These are phyloP conservation scores for Arthrobotrys pseudoclavata DNA, from an alignment of 2,329 filamentous ascomycete genomes.

Conservation along the genomic window DNA sequence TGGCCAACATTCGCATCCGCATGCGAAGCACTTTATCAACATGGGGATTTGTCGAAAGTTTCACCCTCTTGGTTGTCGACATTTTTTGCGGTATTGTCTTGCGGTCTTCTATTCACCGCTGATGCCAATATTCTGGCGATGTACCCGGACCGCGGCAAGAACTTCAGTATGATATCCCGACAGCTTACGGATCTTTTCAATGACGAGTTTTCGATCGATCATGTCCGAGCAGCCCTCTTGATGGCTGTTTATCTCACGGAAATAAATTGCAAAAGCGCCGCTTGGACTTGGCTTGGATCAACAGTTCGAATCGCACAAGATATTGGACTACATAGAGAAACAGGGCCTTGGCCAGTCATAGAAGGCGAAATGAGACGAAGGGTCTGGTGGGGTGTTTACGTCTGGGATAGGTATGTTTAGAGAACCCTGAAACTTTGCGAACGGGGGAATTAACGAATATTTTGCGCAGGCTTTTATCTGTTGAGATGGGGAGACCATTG, in stretches of 20 bases:
- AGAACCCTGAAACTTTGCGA: not conserved
- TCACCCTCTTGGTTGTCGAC: constrained; percentile 81
- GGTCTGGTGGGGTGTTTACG: constrained; percentile 93
- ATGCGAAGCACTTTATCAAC: constrained; percentile 81
- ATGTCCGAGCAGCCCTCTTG: constrained; percentile 79
- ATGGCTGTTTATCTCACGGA: constrained; percentile 85
- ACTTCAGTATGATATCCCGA: constrained; percentile 79
- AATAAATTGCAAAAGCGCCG: constrained; percentile 85
- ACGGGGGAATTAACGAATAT: constrained; percentile 32
- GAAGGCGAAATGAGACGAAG: constrained; percentile 85
- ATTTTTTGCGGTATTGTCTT: constrained; percentile 85
- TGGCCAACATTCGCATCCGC: constrained; percentile 85
- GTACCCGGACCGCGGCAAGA: constrained; percentile 72
- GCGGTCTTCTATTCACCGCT: constrained; percentile 80
- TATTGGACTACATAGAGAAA: constrained; percentile 82
- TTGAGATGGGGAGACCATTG: constrained; percentile 84
- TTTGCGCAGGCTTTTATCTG: constrained; percentile 74
- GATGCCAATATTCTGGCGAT: constrained; percentile 66
- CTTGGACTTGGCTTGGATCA: constrained; percentile 86
- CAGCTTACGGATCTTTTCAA: constrained; percentile 83
- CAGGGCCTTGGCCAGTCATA: constrained; percentile 78
- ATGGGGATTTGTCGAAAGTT: constrained; percentile 73
- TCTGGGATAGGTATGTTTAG: constrained; percentile 79
- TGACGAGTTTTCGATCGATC: constrained; percentile 81
- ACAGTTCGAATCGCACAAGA: constrained; percentile 86